These are phyloP conservation scores for Leccinellum luteum DNA, from an alignment of 768 basidiomycete genomes.

Conservation along the genomic window DNA sequence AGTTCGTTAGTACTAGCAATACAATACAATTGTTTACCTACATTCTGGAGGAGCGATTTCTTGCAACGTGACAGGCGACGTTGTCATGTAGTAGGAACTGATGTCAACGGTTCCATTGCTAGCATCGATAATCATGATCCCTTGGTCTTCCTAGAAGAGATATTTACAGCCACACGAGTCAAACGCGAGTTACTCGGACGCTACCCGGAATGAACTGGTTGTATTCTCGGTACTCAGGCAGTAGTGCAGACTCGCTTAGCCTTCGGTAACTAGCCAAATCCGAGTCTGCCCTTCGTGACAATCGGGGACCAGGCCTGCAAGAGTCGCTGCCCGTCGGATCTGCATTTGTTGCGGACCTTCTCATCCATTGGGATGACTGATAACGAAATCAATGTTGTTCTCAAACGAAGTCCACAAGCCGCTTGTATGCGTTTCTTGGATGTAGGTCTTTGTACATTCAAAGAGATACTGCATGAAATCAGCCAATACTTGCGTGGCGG, in stretches of 20 bases:
- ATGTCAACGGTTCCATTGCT: slow-evolving; percentile 65
- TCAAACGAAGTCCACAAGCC: slow-evolving; percentile 46
- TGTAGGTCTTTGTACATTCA: slow-evolving; percentile 40
- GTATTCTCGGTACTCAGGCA: slow-evolving; percentile 39
- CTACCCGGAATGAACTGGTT: slow-evolving; percentile 26
- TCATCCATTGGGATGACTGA: slow-evolving; percentile 51
- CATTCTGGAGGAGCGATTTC: slow-evolving; percentile 50
- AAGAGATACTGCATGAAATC: slow-evolving; percentile 53
- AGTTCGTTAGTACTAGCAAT: background rate
- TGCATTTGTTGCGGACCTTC: slow-evolving; percentile 42
- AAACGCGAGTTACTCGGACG: background rate
- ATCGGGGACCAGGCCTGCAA: slow-evolving; percentile 40
- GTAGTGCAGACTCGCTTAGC: slow-evolving; percentile 52
- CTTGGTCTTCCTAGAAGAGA: slow-evolving; percentile 38
- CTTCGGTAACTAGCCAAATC: slow-evolving; percentile 49
- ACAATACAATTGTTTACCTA: slow-evolving; percentile 17
- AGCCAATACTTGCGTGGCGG: slow-evolving; percentile 41
- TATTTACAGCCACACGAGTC: background rate
- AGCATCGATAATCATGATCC: slow-evolving; percentile 55
- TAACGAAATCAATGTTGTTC: slow-evolving; percentile 41
- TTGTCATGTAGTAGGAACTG: slow-evolving; percentile 47
- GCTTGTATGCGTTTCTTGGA: slow-evolving; percentile 44
- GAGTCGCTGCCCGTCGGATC: slow-evolving; percentile 42
- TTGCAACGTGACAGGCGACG: slow-evolving; percentile 34
- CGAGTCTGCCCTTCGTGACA: slow-evolving; percentile 35